Conservation (phyloP, 2,329 filamentous ascomycete species). For the Magnaporthiopsis incrustans region DNA sequence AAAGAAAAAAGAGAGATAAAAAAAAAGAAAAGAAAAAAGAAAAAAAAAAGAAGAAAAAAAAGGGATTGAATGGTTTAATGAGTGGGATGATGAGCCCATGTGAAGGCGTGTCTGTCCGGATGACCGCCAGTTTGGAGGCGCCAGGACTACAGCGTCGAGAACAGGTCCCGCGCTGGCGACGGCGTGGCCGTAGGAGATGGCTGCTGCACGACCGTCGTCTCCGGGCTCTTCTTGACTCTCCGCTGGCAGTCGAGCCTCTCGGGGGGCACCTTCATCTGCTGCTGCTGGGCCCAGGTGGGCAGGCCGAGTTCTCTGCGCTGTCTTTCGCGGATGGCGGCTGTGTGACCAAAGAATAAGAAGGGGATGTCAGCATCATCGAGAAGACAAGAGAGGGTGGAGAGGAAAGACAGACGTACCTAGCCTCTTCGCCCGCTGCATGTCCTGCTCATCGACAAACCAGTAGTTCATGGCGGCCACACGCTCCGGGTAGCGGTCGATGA, state of each 20-base stretch:
- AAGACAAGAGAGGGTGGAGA: background rate
- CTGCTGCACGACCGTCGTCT: background rate
- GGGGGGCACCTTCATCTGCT: background rate
- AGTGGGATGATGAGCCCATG: too few relatives aligned
- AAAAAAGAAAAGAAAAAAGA: too few relatives aligned
- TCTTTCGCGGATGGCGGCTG: slow-evolving; percentile 15
- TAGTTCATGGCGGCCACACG: slow-evolving; percentile 16
- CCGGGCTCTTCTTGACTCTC: background rate
- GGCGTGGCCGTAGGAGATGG: background rate
- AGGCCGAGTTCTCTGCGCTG: slow-evolving; percentile 15
- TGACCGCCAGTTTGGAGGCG: too few relatives aligned
- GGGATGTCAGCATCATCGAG: background rate
- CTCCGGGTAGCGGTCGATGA: slow-evolving; percentile 18
- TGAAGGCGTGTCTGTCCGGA: too few relatives aligned
- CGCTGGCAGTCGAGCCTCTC: too few relatives aligned
- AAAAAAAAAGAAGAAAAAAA: too few relatives aligned
- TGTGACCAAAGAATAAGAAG: background rate
- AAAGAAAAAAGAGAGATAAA: too few relatives aligned
- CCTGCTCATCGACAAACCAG: slow-evolving; percentile 17
- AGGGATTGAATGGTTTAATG: too few relatives aligned
- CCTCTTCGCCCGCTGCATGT: slow-evolving; percentile 15
- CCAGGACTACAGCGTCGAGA: too few relatives aligned
- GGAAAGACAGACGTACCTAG: slow-evolving; percentile 10
- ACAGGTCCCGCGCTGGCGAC: too few relatives aligned
- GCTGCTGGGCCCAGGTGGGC: slow-evolving; percentile 12